Evolutionary conservation across 2,329 filamentous ascomycete genomes (phyloP), one percentile per base, ranked within the genome.

Genomic region (Lachnellula subtilissima): DNA sequence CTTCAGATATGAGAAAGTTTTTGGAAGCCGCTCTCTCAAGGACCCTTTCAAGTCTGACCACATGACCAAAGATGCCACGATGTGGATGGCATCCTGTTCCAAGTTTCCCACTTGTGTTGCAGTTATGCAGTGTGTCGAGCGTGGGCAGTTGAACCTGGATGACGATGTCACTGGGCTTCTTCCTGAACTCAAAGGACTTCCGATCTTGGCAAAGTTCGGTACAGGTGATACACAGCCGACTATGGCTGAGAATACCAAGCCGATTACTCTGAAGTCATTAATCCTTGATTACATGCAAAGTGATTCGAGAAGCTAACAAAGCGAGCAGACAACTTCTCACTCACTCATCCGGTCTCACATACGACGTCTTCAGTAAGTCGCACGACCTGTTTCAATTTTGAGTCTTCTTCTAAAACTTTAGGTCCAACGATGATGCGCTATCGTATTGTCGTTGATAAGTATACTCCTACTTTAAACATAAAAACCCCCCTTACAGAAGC

Each of bases 61-160:
- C 2, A 83, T 88, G 79, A 77, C 77, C 0, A 69, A 83, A 0
- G 83, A 88, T 40, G 82, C 74, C 8, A 71, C 83, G 1, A 88
- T 85, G 65, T 83, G 78, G 78, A 72, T 84, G 5, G 81, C 81
- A 0, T 82, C 79, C 0, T 82, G 78, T 64, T 82, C 81, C 15
- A 84, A 84, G 69, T 73, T 83, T 67, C 66, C 83, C 4, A 72
- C 74, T 0, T 77, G 73, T 0, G 65, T 83, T 8, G 78, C 80
- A 0, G 76, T 72, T 35, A 78, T 85, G 78, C 81, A 84, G 65
- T 74, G 81, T 0, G 80, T 84, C 1, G 82, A 84, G 63, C 69
- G 75, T 51, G 79, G 77, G 0, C 59, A 66, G 8, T 61, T 83
- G 17, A 69, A 61, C 1, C 69, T 84, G 0, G 81, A 84, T 50